Evolutionary conservation across 1,139 yeast species (phyloP), one percentile per base, ranked within the genome.

Genomic region (Yamadazyma mexicana): DNA sequence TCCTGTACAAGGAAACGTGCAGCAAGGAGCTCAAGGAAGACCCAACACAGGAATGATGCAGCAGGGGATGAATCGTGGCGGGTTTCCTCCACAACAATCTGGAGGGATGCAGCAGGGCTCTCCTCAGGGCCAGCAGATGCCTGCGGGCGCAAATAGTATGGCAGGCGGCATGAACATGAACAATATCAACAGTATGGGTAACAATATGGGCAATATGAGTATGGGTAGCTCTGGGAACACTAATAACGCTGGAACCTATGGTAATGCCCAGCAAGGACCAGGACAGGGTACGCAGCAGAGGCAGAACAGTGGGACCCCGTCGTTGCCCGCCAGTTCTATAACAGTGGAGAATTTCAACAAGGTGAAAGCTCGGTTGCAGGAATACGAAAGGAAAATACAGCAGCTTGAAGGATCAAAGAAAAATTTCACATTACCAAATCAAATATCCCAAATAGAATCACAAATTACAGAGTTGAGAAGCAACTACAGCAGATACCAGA

Each of bases 331-430:
- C 9, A 58, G 50, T 39, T 59, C 63, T 2, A 69, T 67, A 4
- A 66, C 75, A 0, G 55, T 66, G 11, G 75, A 71, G 43, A 61
- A 65, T 33, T 71, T 66, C 52, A 68, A 69, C 40, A 68, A 63
- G 38, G 69, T 70, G n/a, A 64, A 66, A 37, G 58, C 59, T 7
- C 55, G 66, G 27, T 54, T 71, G 24, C 61, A 57, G 34, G 78
- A 72, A 37, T 68, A 75, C 40, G 73, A 72, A 37, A 63, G 71
- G 28, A 76, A 71, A 45, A 54, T 61, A 17, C 58, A 61, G 36
- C 53, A 47, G 22, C 47, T 62, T 11, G 59, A 56, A 35, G 63
- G 58, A 26, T 55, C 59, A 15, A 58, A 59, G 40, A 54, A 52
- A 31, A 49, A 52, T 24, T 59, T 57, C n/a, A 54, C 52, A 26